phyloP scores from a whole-genome alignment of 2,329 filamentous ascomycete genomes.

The Colletotrichum australisinense region DNA sequence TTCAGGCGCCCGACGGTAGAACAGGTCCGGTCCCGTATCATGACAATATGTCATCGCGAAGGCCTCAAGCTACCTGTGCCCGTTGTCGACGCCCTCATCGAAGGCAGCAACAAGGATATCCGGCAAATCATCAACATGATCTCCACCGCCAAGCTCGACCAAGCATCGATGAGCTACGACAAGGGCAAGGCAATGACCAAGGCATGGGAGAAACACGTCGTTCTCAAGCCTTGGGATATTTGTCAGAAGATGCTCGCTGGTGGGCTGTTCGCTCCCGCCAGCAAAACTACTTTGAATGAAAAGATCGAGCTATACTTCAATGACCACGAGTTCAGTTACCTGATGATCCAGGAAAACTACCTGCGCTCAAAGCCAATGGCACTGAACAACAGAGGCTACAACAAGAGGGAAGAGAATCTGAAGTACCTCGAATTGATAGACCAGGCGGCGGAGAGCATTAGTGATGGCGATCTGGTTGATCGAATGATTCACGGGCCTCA shows the following conservation, averaged over 20 bases:
- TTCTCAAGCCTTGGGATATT: constrained; percentile 98
- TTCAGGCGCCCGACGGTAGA: constrained; percentile 93
- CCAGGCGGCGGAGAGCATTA: constrained; percentile 93
- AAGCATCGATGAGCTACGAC: constrained; percentile 82
- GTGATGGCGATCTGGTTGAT: constrained; percentile 95
- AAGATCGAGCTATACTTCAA: constrained; percentile 99
- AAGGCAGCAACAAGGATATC: constrained; percentile 95
- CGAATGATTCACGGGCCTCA: constrained; percentile 98
- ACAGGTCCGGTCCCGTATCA: constrained; percentile 90
- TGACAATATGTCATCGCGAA: constrained; percentile 95
- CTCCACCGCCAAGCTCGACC: constrained; percentile 90
- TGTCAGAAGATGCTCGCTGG: constrained; percentile 90
- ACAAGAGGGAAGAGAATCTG: constrained; percentile 76
- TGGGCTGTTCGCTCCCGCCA: constrained; percentile 85
- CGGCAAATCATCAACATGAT: constrained; percentile 99
- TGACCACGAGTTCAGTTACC: constrained; percentile 95
- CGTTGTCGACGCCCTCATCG: constrained; percentile 93
- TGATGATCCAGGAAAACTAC: constrained; percentile 99
- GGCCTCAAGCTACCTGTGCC: constrained; percentile 84
- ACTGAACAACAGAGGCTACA: constrained; percentile 67
- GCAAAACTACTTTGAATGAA: constrained; percentile 91
- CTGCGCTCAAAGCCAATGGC: constrained; percentile 81
- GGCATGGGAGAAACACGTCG: constrained; percentile 97
- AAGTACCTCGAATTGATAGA: constrained; percentile 90
- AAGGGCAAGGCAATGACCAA: constrained; percentile 95